A percentile compares a stretch with the other conserved stretches of the same genome.
Conservation (phyloP, 169 alveolate species). For the Toxoplasma gondii region DNA sequence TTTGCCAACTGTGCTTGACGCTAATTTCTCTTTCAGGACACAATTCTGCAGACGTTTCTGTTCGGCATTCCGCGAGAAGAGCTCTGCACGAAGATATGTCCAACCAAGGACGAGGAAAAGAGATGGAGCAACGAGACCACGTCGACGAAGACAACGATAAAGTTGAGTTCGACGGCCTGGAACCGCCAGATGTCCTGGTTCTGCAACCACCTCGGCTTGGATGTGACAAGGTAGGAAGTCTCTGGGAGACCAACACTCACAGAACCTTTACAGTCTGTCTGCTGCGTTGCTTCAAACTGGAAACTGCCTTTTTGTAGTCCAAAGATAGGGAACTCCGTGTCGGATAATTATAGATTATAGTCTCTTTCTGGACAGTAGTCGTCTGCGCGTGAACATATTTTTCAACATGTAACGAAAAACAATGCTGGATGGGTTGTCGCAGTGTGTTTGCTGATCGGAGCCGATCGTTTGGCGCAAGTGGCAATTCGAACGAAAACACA, state of each 20-base stretch:
- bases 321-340: too few species aligned
- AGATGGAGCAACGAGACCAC: neutral
- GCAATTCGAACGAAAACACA: too few species aligned
- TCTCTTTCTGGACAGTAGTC: too few species aligned
- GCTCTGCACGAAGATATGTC: neutral
- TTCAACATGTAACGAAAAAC: too few species aligned
- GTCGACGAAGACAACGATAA: neutral
- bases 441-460: too few species aligned
- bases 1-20: neutral
- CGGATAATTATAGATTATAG: too few species aligned
- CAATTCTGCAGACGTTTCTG: neutral
- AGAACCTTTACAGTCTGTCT: neutral
- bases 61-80: neutral
- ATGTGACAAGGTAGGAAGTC: conserved; percentile 19
- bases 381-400: too few species aligned
- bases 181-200: conserved; percentile 20
- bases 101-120: neutral
- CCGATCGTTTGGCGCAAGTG: too few species aligned
- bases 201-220: conserved; percentile 31
- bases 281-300: too few species aligned
- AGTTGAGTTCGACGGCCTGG: conserved; percentile 2
- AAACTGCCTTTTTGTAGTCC: too few species aligned
- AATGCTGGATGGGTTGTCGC: too few species aligned
- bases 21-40: neutral
- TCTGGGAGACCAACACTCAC: neutral